These are phyloP conservation scores for Camellia sinensis DNA, from an alignment of 148 eudicot species.

Conservation along the genomic window DNA sequence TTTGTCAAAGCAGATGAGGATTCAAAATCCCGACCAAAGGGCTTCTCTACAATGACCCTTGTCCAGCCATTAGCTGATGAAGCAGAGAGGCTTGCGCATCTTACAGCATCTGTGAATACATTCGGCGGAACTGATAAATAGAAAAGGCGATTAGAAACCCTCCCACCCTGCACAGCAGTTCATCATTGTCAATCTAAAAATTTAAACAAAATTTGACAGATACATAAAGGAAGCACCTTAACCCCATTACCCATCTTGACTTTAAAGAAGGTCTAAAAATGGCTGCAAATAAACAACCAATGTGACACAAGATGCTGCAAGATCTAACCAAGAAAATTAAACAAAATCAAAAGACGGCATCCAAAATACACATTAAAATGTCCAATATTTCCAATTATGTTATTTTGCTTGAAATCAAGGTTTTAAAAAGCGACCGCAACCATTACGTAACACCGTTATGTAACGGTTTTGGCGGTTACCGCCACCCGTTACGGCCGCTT, in stretches of 20 bases:
- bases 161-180: conserved; percentile 53
- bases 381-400: not conserved
- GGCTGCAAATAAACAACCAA: not conserved
- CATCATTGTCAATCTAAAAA: not conserved
- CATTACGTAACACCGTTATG: too few species aligned
- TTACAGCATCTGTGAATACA: conserved; percentile 74
- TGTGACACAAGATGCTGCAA: not conserved
- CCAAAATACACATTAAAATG: not conserved
- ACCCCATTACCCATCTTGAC: not conserved
- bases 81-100: conserved; percentile 69
- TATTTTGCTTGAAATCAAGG: not conserved
- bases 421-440: too few species aligned
- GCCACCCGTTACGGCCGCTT: too few species aligned
- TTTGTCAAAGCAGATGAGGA: conserved; percentile 77
- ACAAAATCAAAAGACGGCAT: not conserved
- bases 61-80: conserved; percentile 81
- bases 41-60: conserved; percentile 82
- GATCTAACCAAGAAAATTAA: not conserved
- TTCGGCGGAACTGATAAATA: conserved; percentile 85
- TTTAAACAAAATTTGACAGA: not conserved
- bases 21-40: conserved; percentile 83
- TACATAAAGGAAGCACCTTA: not conserved
- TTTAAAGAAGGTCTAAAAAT: not conserved
- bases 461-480: too few species aligned
- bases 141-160: conserved; percentile 66